A percentile compares a stretch with the other conserved stretches of the same genome.
phyloP scores from a whole-genome alignment of 2,329 filamentous ascomycete genomes.

The Blastomyces silverae region DNA sequence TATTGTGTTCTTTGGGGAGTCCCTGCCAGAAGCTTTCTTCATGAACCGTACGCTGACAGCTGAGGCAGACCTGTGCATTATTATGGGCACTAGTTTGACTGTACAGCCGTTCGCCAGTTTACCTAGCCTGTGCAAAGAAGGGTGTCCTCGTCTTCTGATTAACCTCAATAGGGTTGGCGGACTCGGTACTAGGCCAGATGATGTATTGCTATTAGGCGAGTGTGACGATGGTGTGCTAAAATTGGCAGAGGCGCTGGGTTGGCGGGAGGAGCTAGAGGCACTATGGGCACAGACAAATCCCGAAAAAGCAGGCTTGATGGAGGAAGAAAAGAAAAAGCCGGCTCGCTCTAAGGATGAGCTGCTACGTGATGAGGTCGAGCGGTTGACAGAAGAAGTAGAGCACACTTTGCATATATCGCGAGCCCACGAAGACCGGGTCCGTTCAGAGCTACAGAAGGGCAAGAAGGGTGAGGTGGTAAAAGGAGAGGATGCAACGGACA shows the following conservation, averaged over 20 bases:
- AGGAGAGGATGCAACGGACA: neutral
- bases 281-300: conserved; percentile 66
- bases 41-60: conserved; percentile 49
- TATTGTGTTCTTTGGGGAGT: conserved; percentile 89
- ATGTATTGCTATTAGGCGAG: conserved; percentile 74
- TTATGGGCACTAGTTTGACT: conserved; percentile 80
- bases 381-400: conserved; percentile 54
- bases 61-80: conserved; percentile 67
- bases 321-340: conserved; percentile 29
- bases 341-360: conserved; percentile 49
- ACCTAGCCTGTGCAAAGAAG: conserved; percentile 56
- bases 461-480: conserved; percentile 4
- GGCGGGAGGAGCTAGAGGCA: conserved; percentile 72
- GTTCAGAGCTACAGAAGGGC: conserved; percentile 25
- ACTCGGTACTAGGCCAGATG: conserved; percentile 69
- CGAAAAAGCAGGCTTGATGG: conserved; percentile 48
- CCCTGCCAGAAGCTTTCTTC: conserved; percentile 61
- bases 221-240: conserved; percentile 76
- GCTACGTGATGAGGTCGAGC: conserved; percentile 52
- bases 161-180: conserved; percentile 79
- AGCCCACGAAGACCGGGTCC: conserved; percentile 40
- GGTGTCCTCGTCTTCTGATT: conserved; percentile 71
- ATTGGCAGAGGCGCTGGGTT: conserved; percentile 73
- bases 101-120: conserved; percentile 87
- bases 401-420: conserved; percentile 47